Conservation (phyloP, 192 early-diverging fungal genomes). For the Gaertneriomyces sp. region DNA sequence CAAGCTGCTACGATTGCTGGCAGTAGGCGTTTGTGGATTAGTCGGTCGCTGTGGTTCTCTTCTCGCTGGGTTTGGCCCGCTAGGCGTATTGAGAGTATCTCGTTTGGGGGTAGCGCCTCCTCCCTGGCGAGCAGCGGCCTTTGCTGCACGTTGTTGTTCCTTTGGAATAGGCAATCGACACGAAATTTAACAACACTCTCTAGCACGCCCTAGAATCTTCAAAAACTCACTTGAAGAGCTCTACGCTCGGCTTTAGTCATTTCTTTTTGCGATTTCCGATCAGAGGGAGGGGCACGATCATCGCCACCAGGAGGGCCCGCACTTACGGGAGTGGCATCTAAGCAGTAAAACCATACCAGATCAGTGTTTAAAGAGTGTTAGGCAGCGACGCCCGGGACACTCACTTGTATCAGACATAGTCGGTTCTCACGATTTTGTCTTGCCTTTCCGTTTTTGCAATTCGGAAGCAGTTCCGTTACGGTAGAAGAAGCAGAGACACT, state of each 20-base stretch:
- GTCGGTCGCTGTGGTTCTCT: too few species aligned
- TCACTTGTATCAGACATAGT: too few species aligned
- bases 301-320: too few species aligned
- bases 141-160: slow-evolving; percentile 77
- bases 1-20: slow-evolving; percentile 11
- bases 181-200: not conserved
- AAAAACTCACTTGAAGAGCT: slow-evolving; percentile 62
- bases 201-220: not conserved
- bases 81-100: not conserved
- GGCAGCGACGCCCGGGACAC: too few species aligned
- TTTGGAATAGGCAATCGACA: slow-evolving; percentile 6
- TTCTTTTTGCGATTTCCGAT: slow-evolving; percentile 46
- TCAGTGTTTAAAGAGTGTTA: too few species aligned
- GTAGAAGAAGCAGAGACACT: too few species aligned
- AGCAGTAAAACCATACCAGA: too few species aligned
- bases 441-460: too few species aligned
- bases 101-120: slow-evolving; percentile 29
- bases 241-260: slow-evolving; percentile 91
- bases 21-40: slow-evolving; percentile 18
- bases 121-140: slow-evolving; percentile 46
- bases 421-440: too few species aligned
- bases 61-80: not conserved
- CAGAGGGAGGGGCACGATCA: too few species aligned
- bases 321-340: too few species aligned
- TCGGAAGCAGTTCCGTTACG: too few species aligned